Evolutionary conservation across 495 filamentous ascomycete species (phyloP).

Genomic region (Podospora appendiculata): DNA sequence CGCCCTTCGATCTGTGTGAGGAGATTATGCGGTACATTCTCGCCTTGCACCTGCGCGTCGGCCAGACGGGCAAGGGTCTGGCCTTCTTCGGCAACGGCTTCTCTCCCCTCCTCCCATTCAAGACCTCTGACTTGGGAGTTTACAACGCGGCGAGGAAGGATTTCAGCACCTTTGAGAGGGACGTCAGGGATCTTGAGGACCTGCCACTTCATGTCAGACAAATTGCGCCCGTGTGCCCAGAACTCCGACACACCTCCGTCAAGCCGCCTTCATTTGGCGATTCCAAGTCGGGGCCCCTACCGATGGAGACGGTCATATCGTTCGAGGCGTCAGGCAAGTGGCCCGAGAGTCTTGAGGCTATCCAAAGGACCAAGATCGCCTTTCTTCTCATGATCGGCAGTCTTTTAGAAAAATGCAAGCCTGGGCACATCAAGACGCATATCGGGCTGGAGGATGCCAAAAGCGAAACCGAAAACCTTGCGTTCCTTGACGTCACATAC

Average conservation of each 20-base stretch:
- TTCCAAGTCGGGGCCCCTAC: constrained; percentile 25
- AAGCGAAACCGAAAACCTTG: constrained; percentile 59
- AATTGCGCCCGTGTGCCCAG: constrained; percentile 59
- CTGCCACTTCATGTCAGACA: constrained; percentile 76
- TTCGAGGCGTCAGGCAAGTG: constrained; percentile 92
- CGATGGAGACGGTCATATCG: constrained; percentile 65
- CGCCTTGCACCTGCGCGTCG: constrained; percentile 48
- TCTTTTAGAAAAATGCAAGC: constrained; percentile 49
- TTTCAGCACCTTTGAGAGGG: constrained; percentile 63
- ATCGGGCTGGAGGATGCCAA: constrained; percentile 75
- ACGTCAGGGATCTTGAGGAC: constrained; percentile 65
- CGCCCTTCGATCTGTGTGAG: constrained; percentile 54
- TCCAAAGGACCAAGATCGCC: constrained; percentile 89
- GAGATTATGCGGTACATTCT: constrained; percentile 76
- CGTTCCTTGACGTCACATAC: constrained; percentile 78
- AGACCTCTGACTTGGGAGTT: constrained; percentile 30
- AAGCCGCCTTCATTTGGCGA: constrained; percentile 36
- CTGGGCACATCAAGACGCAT: constrained; percentile 45
- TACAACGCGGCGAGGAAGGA: constrained; percentile 50
- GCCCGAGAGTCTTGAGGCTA: constrained; percentile 84
- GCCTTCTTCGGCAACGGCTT: constrained; percentile 56
- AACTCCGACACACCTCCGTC: constrained; percentile 66
- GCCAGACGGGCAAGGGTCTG: constrained; percentile 36
- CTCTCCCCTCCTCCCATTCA: constrained; percentile 43
- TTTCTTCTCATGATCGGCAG: constrained; percentile 78